A percentile compares a stretch with the other conserved stretches of the same genome.
phyloP scores from a whole-genome alignment of 371 early-diverging fungal genomes.

The Blyttiomyces sp. region DNA sequence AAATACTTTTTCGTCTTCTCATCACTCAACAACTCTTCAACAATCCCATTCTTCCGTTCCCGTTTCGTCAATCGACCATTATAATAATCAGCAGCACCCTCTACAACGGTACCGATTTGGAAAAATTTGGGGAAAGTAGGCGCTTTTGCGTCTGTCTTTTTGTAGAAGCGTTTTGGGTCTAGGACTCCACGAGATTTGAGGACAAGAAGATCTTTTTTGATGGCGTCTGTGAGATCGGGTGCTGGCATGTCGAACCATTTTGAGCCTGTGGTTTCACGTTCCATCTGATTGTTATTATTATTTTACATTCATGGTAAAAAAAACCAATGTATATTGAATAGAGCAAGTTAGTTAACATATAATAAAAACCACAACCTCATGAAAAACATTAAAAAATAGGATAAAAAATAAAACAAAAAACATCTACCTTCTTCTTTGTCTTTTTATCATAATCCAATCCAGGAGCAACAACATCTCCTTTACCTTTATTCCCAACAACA shows the following conservation, averaged over 20 bases:
- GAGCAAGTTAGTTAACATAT: no score
- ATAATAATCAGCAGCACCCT: slow-evolving; percentile 85
- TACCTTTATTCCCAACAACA: slow-evolving; percentile 11
- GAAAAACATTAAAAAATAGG: not conserved
- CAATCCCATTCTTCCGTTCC: slow-evolving; percentile 78
- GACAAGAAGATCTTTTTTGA: slow-evolving; percentile 84
- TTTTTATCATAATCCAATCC: slow-evolving; percentile 26
- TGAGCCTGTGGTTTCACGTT: slow-evolving; percentile 38
- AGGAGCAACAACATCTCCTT: slow-evolving; percentile 18
- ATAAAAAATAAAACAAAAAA: not conserved
- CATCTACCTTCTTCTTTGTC: slow-evolving; percentile 30
- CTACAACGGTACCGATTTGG: slow-evolving; percentile 88
- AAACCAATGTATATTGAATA: not conserved
- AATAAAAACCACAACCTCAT: not conserved
- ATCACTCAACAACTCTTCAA: slow-evolving; percentile 85
- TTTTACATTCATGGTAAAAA: not conserved
- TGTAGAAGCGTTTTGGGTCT: slow-evolving; percentile 91
- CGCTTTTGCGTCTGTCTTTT: slow-evolving; percentile 67
- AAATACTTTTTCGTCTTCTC: slow-evolving; percentile 69
- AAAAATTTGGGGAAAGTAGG: slow-evolving; percentile 77
- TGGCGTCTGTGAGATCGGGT: slow-evolving; percentile 78
- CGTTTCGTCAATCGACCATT: slow-evolving; percentile 76
- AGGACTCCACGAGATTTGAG: slow-evolving; percentile 83
- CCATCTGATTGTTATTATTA: slow-evolving; percentile 9
- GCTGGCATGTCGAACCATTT: slow-evolving; percentile 94